Evolutionary conservation across 1,284 basidiomycete species (phyloP).

Genomic region (Veloporphyrellus conicus): DNA sequence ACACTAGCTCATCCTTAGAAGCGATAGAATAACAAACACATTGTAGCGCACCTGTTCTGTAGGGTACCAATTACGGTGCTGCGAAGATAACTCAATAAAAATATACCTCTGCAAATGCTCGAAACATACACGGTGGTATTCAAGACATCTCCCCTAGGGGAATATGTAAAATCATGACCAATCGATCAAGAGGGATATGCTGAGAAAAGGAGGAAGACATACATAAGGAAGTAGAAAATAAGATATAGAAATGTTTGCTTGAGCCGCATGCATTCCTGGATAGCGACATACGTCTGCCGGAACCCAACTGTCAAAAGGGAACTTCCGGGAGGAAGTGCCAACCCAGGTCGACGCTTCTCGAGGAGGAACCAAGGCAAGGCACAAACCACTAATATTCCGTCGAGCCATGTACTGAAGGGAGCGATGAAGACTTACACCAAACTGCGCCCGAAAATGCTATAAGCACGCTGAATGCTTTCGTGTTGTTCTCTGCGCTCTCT

Average conservation of each 20-base stretch:
- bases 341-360: constrained; percentile 65
- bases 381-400: constrained; percentile 49
- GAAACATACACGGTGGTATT: constrained; percentile 66
- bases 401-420: too few species aligned
- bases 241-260: constrained; percentile 77
- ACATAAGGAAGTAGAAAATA: constrained; percentile 75
- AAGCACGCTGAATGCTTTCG: constrained; percentile 69
- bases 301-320: constrained; percentile 68
- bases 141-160: constrained; percentile 60
- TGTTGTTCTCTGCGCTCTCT: constrained; percentile 69
- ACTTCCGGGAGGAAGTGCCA: constrained; percentile 59
- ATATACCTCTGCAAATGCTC: neutral
- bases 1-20: constrained; percentile 34
- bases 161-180: neutral
- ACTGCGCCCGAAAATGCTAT: constrained; percentile 73
- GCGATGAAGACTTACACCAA: constrained; percentile 55
- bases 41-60: constrained; percentile 59
- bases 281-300: constrained; percentile 64
- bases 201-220: constrained; percentile 19
- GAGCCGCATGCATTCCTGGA: constrained; percentile 62
- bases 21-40: neutral
- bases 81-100: neutral
- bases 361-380: constrained; percentile 75
- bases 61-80: constrained; percentile 76
- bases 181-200: neutral